Base-by-base conservation (phyloP, 345 rosid genomes). In the Rhodamnia rubescens region DNA sequence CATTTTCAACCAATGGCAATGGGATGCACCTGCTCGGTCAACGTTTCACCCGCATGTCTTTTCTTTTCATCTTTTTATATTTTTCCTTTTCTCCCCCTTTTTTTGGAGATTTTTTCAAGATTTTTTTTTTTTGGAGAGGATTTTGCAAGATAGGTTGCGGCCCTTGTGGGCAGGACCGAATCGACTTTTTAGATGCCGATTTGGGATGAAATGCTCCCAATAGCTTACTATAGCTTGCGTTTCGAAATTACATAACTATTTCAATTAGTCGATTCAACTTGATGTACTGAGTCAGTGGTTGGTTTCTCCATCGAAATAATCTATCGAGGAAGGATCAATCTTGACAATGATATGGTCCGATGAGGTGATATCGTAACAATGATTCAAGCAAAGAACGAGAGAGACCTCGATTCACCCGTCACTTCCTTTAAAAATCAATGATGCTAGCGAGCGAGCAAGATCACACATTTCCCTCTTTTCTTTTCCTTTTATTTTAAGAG, bases 381-480 rank as follows among this genome's bases (percentile, higher is more conserved):
- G 8, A 64, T 64, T 64, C 78, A 64, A 64, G 36, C 22, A 11
- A 16, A 1, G 12, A 1, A 16, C 1, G 2, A 29, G 75, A 64
- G 44, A 32, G 32, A 10, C 24, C 3, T 32, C 0, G 3, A 8
- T 16, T 8, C 42, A 32, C 40, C 3, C 5, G 1, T 32, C 44
- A 8, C 24, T 32, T 61, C 18, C 18, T 12, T 64, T 3, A 22
- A 21, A 4, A 8, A 64, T 64, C 3, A 32, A 64, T 64, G 12
- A 36, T 18, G 6, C 7, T 20, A 53, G 56, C 9, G 16, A 6
- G 56, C 24, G 6, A 2, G 20, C 10, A 7, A 54, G 56, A 20
- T 54, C 10, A 0, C 4, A 6, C 56, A 5, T 16, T 49, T 49
- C 11, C 6, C 40, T 64, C 2, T 20, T 53, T 53, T 53, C 4